A percentile compares a stretch with the other conserved stretches of the same genome.
These are phyloP conservation scores for Cicer judaicum DNA, from an alignment of 306 rosid species.

Conservation along the genomic window DNA sequence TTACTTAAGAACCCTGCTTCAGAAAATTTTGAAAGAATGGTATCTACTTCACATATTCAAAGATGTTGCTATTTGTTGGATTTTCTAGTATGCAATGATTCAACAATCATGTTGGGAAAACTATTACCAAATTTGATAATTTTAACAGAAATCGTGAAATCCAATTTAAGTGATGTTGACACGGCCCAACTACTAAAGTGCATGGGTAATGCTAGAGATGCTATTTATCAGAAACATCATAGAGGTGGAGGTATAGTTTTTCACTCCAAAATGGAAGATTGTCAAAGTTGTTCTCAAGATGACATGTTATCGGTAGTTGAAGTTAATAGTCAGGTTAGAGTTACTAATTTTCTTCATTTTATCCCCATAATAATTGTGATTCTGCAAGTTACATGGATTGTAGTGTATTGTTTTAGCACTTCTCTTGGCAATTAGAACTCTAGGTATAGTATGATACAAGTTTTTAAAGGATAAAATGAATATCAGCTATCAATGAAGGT, in stretches of 20 bases:
- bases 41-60: slow-evolving; percentile 69
- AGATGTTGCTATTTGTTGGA: slow-evolving; percentile 72
- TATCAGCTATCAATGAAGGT: too few relatives aligned
- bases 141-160: slow-evolving; percentile 53
- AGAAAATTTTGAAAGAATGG: slow-evolving; percentile 58
- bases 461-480: too few relatives aligned
- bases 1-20: slow-evolving; percentile 76
- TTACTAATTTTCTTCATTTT: slow-evolving; percentile 20
- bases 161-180: slow-evolving; percentile 52
- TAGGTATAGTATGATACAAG: too few relatives aligned
- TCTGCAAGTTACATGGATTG: too few relatives aligned
- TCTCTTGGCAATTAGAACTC: too few relatives aligned
- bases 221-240: slow-evolving; percentile 51
- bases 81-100: slow-evolving; percentile 67
- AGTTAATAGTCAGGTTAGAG: slow-evolving; percentile 62
- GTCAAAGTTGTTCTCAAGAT: slow-evolving; percentile 49
- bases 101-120: slow-evolving; percentile 73
- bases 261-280: slow-evolving; percentile 49
- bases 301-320: slow-evolving; percentile 45
- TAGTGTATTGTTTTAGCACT: too few relatives aligned
- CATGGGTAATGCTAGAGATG: slow-evolving; percentile 55
- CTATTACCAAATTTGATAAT: slow-evolving; percentile 62
- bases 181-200: slow-evolving; percentile 53
- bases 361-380: neutral
- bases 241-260: slow-evolving; percentile 43